Evolutionary conservation across 805 yeast species (phyloP).

Genomic region (Ogataea pignaliae): DNA sequence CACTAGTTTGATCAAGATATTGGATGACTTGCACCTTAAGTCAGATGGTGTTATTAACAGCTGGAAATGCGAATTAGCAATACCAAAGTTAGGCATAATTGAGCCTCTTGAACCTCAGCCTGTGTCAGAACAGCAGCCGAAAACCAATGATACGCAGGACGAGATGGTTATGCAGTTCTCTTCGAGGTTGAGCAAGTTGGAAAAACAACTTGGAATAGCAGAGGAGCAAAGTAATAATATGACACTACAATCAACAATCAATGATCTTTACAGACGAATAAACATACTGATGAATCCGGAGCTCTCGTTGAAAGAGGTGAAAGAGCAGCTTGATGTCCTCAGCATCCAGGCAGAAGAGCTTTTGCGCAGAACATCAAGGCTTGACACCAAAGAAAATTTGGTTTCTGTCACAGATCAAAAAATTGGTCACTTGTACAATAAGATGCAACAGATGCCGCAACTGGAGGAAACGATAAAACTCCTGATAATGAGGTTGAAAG

Average conservation of each 20-base stretch:
- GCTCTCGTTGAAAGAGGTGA: conserved; percentile 11
- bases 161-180: conserved; percentile 4
- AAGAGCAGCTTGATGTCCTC: conserved; percentile 9
- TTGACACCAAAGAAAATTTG: conserved; percentile 4
- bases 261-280: conserved; percentile 23
- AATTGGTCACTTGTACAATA: conserved; percentile 16
- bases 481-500: conserved; percentile 15
- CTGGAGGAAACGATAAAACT: conserved; percentile 13
- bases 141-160: background rate
- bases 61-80: conserved; percentile 6
- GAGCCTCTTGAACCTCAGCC: background rate
- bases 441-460: conserved; percentile 16
- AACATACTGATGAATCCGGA: conserved; percentile 18
- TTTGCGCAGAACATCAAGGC: conserved; percentile 6
- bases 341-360: conserved; percentile 6
- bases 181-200: conserved; percentile 11
- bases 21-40: conserved; percentile 4
- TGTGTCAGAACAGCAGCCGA: background rate
- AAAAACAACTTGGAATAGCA: conserved; percentile 10
- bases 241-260: conserved; percentile 21
- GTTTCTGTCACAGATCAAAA: conserved; percentile 16
- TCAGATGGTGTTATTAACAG: conserved; percentile 4
- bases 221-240: background rate
- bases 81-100: background rate
- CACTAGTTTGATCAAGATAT: background rate